These are phyloP conservation scores for Podila clonocystis DNA, from an alignment of 192 early-diverging fungal genomes.

Conservation along the genomic window DNA sequence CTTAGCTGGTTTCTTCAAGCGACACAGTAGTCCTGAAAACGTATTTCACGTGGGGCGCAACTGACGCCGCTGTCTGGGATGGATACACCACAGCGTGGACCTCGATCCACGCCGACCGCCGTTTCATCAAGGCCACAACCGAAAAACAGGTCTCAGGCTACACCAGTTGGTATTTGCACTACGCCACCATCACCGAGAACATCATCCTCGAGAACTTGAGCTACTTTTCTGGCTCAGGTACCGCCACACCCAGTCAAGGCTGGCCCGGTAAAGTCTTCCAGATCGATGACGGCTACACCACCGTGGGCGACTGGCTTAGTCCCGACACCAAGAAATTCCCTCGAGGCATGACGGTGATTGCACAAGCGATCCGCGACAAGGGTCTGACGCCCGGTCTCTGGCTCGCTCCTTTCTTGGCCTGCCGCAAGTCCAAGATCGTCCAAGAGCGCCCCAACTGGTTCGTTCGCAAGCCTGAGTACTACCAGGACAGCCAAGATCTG, in stretches of 20 bases:
- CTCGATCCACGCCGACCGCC: constrained; percentile 22
- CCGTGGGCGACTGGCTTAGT: constrained; percentile 61
- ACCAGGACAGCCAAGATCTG: too few relatives aligned
- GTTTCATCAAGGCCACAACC: constrained; percentile 7
- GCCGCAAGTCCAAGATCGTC: constrained; percentile 48
- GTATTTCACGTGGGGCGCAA: constrained; percentile 30
- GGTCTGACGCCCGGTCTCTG: constrained; percentile 56
- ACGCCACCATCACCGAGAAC: constrained; percentile 57
- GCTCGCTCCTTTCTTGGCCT: constrained; percentile 60
- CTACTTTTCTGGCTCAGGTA: constrained; percentile 3
- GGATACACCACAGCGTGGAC: constrained; percentile 15
- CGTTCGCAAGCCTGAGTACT: constrained; percentile 14
- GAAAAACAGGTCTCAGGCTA: constrained; percentile 54
- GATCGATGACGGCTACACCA: constrained; percentile 62
- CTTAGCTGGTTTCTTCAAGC: constrained; percentile 27
- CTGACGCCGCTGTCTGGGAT: constrained; percentile 22
- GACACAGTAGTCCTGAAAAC: constrained; percentile 45
- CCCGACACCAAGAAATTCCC: constrained; percentile 56
- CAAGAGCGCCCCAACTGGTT: constrained; percentile 60
- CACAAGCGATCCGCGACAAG: constrained; percentile 36
- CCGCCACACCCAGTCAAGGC: constrained; percentile 5
- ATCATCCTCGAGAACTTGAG: constrained; percentile 52
- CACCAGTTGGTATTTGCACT: constrained; percentile 66
- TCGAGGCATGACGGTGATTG: constrained; percentile 54
- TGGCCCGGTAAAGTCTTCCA: constrained; percentile 63